Conservation (phyloP, 1,284 basidiomycete genomes). For the Cutaneotrichosporon daszewskae region DNA sequence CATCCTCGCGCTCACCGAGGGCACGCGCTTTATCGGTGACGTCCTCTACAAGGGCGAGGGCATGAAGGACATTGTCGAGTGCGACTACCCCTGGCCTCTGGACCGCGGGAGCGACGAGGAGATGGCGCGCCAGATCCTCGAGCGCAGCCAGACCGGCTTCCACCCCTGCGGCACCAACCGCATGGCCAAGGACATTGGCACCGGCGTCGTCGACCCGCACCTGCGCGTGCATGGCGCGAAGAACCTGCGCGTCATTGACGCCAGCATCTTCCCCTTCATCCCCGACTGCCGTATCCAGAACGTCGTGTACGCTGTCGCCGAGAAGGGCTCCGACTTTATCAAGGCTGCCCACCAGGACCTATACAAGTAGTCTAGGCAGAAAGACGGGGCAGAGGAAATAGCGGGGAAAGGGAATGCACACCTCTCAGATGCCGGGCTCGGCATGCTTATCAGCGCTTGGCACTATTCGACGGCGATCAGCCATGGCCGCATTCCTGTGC, state of each 20-base stretch:
- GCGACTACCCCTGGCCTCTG: slow-evolving; percentile 22
- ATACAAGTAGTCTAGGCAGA: slow-evolving; percentile 21
- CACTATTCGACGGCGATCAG: no score
- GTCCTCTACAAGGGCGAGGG: slow-evolving; percentile 24
- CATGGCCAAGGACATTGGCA: slow-evolving; percentile 58
- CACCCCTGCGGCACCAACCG: slow-evolving; percentile 60
- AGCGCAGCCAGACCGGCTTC: slow-evolving; percentile 47
- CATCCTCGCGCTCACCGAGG: slow-evolving; percentile 29
- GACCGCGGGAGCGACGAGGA: slow-evolving; percentile 12
- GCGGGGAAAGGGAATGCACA: no score
- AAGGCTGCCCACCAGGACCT: slow-evolving; percentile 31
- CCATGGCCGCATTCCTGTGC: no score
- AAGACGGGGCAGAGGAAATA: no score
- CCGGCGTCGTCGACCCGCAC: slow-evolving; percentile 61
- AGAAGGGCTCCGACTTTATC: slow-evolving; percentile 61
- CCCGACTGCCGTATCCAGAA: slow-evolving; percentile 43
- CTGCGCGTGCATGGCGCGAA: slow-evolving; percentile 59
- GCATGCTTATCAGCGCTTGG: no score
- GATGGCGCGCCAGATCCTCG: slow-evolving; percentile 39
- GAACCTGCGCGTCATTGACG: slow-evolving; percentile 51
- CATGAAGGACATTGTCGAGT: slow-evolving; percentile 21
- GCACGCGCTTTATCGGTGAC: slow-evolving; percentile 12
- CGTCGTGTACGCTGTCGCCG: slow-evolving; percentile 59
- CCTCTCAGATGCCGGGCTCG: no score
- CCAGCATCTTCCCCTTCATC: slow-evolving; percentile 50